Evolutionary conservation across 2,329 filamentous ascomycete genomes (phyloP).

Genomic region (Ascochyta koolunga): DNA sequence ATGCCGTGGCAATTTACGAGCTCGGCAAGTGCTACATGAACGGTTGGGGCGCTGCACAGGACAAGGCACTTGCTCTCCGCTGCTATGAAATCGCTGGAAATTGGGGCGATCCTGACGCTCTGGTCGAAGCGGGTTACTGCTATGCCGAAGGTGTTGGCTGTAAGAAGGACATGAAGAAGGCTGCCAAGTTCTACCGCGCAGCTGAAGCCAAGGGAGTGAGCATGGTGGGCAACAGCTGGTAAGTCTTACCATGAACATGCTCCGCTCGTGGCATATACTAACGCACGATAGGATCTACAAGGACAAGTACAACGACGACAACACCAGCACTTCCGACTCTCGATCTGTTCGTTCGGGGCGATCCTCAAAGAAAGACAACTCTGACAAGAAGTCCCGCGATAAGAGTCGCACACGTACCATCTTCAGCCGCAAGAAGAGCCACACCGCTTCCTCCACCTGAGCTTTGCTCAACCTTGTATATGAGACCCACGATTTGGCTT

Average conservation of each 20-base stretch:
- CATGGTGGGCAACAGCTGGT: slow-evolving; percentile 99
- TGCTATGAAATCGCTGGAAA: slow-evolving; percentile 96
- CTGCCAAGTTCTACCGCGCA: slow-evolving; percentile 85
- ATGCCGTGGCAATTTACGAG: slow-evolving; percentile 94
- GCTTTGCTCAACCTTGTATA: slow-evolving; percentile 27
- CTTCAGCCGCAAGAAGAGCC: slow-evolving; percentile 67
- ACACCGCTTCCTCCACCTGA: slow-evolving; percentile 25
- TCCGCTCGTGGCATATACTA: slow-evolving; percentile 1
- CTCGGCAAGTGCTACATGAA: slow-evolving; percentile 97
- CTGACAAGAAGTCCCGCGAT: slow-evolving; percentile 69
- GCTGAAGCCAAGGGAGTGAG: slow-evolving; percentile 93
- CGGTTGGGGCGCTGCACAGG: slow-evolving; percentile 95
- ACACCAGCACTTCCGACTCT: slow-evolving; percentile 40
- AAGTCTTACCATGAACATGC: slow-evolving; percentile 52
- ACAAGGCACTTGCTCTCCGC: slow-evolving; percentile 82
- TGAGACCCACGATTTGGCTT: slow-evolving; percentile 42
- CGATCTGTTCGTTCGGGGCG: slow-evolving; percentile 56
- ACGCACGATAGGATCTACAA: slow-evolving; percentile 82
- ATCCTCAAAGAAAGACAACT: slow-evolving; percentile 48
- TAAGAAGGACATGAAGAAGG: slow-evolving; percentile 95
- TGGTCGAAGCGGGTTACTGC: slow-evolving; percentile 94
- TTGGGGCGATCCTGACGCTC: slow-evolving; percentile 94
- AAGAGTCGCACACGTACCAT: slow-evolving; percentile 78
- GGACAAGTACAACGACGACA: slow-evolving; percentile 75
- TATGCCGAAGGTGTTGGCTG: slow-evolving; percentile 92